Conservation (phyloP, 176 grass and related monocot genomes). For the Cymbopogon citratus region DNA sequence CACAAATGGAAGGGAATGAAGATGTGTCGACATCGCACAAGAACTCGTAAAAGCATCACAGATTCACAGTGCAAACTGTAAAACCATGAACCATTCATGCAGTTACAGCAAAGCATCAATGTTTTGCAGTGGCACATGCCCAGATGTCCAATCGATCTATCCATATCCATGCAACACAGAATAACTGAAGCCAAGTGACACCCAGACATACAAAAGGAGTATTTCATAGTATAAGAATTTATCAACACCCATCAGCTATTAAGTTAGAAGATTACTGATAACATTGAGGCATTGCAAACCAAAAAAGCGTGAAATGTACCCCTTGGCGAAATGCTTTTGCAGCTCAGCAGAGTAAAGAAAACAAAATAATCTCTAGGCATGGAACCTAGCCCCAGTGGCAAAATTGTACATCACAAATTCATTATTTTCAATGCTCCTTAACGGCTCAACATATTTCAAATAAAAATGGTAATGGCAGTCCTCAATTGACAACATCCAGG, state of each 20-base stretch:
- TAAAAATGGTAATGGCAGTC: slow-evolving; percentile 19
- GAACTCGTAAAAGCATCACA: too few relatives aligned
- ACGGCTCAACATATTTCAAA: slow-evolving; percentile 1
- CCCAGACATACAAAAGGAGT: neutral
- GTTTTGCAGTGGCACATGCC: neutral
- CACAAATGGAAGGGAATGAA: too few relatives aligned
- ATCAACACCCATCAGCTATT: slow-evolving; percentile 24
- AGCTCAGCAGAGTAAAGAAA: slow-evolving; percentile 24
- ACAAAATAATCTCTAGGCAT: slow-evolving; percentile 32
- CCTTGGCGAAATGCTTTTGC: slow-evolving; percentile 29
- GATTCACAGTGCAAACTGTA: too few relatives aligned
- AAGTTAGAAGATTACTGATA: slow-evolving; percentile 26
- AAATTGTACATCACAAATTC: slow-evolving; percentile 51
- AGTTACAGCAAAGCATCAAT: neutral
- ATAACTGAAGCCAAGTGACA: neutral
- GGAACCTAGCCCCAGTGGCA: slow-evolving; percentile 39
- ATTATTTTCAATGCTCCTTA: slow-evolving; percentile 56
- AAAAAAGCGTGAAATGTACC: slow-evolving; percentile 16
- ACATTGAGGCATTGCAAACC: slow-evolving; percentile 15
- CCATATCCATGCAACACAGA: neutral
- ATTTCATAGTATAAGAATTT: slow-evolving; percentile 23
- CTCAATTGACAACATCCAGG: slow-evolving; percentile 86
- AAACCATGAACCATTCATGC: too few relatives aligned
- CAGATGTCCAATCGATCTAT: too few relatives aligned
- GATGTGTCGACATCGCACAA: too few relatives aligned